Conservation (phyloP, 1,139 yeast species). For the Pichia sp. region DNA sequence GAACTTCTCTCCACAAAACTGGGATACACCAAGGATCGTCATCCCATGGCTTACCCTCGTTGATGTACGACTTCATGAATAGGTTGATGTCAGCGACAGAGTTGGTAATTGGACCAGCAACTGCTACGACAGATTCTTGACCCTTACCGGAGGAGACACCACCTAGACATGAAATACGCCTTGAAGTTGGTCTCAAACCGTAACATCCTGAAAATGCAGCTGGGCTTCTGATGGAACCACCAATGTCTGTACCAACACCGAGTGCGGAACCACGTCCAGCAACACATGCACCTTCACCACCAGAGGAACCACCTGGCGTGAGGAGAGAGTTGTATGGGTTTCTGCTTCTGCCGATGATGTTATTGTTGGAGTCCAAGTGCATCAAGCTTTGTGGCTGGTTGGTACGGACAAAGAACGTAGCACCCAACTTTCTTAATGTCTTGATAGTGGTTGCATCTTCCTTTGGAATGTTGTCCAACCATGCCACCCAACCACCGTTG, state of each 20-base stretch:
- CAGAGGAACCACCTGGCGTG: constrained; percentile 67
- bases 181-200: constrained; percentile 67
- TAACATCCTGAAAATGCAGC: constrained; percentile 66
- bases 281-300: constrained; percentile 72
- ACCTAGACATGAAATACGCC: constrained; percentile 51
- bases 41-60: constrained; percentile 60
- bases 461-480: constrained; percentile 45
- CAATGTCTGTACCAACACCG: constrained; percentile 76
- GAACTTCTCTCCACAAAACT: constrained; percentile 53
- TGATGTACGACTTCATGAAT: constrained; percentile 56
- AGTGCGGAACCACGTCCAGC: constrained; percentile 60
- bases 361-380: constrained; percentile 50
- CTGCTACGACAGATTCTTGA: constrained; percentile 56
- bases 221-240: constrained; percentile 74
- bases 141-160: constrained; percentile 53
- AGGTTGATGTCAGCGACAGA: constrained; percentile 59
- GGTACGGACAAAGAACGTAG: constrained; percentile 55
- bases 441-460: constrained; percentile 49
- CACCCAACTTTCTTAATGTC: constrained; percentile 58
- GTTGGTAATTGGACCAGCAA: constrained; percentile 61
- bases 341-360: constrained; percentile 47
- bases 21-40: constrained; percentile 48
- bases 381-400: constrained; percentile 54
- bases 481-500: constrained; percentile 59
- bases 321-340: constrained; percentile 50